A percentile compares a stretch with the other conserved stretches of the same genome.
Conservation (phyloP, 2,329 filamentous ascomycete species). For the Cladosporium sphaerospermum region DNA sequence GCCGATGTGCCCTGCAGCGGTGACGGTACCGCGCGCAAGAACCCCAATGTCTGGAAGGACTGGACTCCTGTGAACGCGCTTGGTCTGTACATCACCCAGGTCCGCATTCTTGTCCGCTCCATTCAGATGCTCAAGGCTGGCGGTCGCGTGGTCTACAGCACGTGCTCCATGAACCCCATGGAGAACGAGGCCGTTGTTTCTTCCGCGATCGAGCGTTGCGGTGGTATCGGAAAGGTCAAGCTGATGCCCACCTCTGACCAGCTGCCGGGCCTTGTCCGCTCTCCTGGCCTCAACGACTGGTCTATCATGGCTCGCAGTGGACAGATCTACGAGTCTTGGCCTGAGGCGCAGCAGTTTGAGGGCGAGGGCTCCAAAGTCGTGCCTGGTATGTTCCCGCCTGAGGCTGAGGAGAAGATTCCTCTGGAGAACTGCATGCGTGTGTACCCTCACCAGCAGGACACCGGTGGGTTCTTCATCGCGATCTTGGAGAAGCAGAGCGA, state of each 20-base stretch:
- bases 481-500: conserved; percentile 88
- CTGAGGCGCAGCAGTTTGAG: conserved; percentile 54
- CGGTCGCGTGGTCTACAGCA: conserved; percentile 92
- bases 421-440: conserved; percentile 88
- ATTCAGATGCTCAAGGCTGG: conserved; percentile 95
- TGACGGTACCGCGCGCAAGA: conserved; percentile 90
- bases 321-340: conserved; percentile 72
- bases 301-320: conserved; percentile 83
- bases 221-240: conserved; percentile 71
- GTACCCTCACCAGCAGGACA: conserved; percentile 93
- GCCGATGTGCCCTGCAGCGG: conserved; percentile 96
- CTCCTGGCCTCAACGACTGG: conserved; percentile 73
- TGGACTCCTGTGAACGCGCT: conserved; percentile 85
- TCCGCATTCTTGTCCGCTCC: conserved; percentile 82
- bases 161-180: conserved; percentile 96
- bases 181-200: conserved; percentile 93
- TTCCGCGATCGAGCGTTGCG: conserved; percentile 82
- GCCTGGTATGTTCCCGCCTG: conserved; percentile 77
- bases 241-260: conserved; percentile 77
- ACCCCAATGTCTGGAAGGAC: conserved; percentile 87
- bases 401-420: conserved; percentile 56
- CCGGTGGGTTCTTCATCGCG: conserved; percentile 94
- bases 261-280: conserved; percentile 69
- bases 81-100: conserved; percentile 79
- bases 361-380: conserved; percentile 61